Percentiles rank a stretch among this genome's conserved stretches.
Conservation (phyloP, 208 protist species). For the Angomonas deanei region DNA sequence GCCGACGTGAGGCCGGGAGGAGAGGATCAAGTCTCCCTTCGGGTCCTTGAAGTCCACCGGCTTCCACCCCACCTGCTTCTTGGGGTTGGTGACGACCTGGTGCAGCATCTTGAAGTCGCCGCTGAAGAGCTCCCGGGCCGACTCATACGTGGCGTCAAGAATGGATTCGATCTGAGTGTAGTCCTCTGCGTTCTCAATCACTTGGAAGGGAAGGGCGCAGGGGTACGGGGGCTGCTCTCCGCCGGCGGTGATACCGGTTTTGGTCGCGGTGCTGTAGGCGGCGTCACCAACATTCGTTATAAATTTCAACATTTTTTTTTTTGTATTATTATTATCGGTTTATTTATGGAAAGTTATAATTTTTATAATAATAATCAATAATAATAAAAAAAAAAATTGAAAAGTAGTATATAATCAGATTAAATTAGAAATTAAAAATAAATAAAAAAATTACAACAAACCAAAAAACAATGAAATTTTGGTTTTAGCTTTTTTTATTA, state of each 20-base stretch:
- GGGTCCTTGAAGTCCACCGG: constrained; percentile 63
- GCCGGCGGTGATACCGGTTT: constrained; percentile 66
- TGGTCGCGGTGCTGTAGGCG: constrained; percentile 70
- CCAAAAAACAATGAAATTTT: no score
- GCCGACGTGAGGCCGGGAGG: constrained; percentile 61
- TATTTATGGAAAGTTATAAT: not conserved
- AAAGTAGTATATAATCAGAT: no score
- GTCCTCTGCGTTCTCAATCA: constrained; percentile 48
- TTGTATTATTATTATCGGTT: constrained; percentile 7
- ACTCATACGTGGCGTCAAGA: constrained; percentile 43
- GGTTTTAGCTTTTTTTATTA: no score
- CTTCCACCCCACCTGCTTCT: constrained; percentile 30
- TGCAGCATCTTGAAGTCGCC: constrained; percentile 46
- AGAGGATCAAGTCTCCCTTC: constrained; percentile 66
- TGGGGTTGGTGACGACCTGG: constrained; percentile 19
- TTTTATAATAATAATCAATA: not conserved
- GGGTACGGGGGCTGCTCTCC: constrained; percentile 78
- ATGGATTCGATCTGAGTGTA: constrained; percentile 29
- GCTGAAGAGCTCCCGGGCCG: constrained; percentile 53
- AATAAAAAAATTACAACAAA: no score
- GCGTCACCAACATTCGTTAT: constrained; percentile 57
- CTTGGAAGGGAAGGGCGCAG: constrained; percentile 67
- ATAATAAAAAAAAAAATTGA: not conserved
- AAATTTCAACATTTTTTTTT: constrained; percentile 55
- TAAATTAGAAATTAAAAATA: no score